These are phyloP conservation scores for Rhododendron williamsianum DNA, from an alignment of 148 eudicot genomes.

Conservation along the genomic window DNA sequence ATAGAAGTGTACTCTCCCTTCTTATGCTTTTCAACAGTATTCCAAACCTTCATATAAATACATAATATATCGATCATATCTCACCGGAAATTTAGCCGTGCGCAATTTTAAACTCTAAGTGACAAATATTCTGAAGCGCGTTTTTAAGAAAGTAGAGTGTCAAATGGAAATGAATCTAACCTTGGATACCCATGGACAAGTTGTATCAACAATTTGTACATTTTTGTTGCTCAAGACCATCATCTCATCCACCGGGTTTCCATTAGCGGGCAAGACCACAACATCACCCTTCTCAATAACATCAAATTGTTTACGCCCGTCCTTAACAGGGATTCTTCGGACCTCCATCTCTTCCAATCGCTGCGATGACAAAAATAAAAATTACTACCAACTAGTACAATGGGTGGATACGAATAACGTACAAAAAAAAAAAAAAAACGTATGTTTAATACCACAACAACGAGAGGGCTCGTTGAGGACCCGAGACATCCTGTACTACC, in stretches of 20 bases:
- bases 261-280: slow-evolving; percentile 94
- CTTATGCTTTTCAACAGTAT: slow-evolving; percentile 88
- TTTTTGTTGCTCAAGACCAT: slow-evolving; percentile 63
- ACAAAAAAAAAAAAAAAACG: too few relatives aligned
- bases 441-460: too few relatives aligned
- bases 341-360: slow-evolving; percentile 62
- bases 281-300: slow-evolving; percentile 78
- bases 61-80: too few relatives aligned
- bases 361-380: too few relatives aligned
- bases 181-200: slow-evolving; percentile 98
- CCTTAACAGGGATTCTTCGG: slow-evolving; percentile 57
- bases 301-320: slow-evolving; percentile 79
- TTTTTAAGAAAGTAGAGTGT: neutral
- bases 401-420: too few relatives aligned
- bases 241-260: slow-evolving; percentile 96
- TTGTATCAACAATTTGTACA: slow-evolving; percentile 96
- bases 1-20: slow-evolving; percentile 88
- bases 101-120: too few relatives aligned
- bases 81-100: too few relatives aligned
- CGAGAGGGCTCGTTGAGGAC: too few relatives aligned
- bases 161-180: slow-evolving; percentile 22
- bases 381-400: too few relatives aligned
- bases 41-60: slow-evolving; percentile 63
- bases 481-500: too few relatives aligned
- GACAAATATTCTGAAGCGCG: too few relatives aligned